Base-by-base conservation (phyloP, 257 asterid species). In the Nicotiana tabacum region DNA sequence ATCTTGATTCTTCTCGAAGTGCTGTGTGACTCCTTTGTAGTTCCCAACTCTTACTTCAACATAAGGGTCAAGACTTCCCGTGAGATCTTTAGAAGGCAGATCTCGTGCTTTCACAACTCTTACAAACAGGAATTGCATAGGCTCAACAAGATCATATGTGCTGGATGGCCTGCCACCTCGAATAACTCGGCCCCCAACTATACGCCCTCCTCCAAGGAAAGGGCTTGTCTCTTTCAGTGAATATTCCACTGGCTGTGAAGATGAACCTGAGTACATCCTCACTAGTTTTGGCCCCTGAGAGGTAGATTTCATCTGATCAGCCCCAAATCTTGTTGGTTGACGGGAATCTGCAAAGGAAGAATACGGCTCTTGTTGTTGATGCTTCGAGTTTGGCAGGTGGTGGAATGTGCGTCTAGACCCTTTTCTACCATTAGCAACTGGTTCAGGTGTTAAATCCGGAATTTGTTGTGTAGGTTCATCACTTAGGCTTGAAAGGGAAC, bases 31-130 rank as follows among this genome's bases (percentile, higher is more conserved):
- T 53, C 98, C 99, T 89, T 89, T 91, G 84, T 95, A 95, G 87
- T 95, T 95, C 66, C 99, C 99, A 17, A 95, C 93, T 66, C 84
- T 89, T 70, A 95, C 97, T 87, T 95, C 99, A 53, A 95, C 97
- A 66, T 88, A 94, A 2, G 99, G 99, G 86, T 92, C 97, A 29
- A 92, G 96, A 80, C 98, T 84, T 74, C 98, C 97, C 0, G 97
- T 92, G 9, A 80, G 37, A 77, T 90, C 96, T 93, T 83, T 95
- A 48, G 90, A 77, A 83, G 98, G 95, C 74, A 95, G 97, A 57
- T 92, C 93, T 12, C 85, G 93, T 55, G 98, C 99, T 85, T 86
- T 92, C 72, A 92, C 97, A 43, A 94, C 97, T 77, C 97, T 88
- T 18, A 95, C 97, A 70, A 92, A 95, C 77, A 95, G 97, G 88